Evolutionary conservation across 805 yeast species (phyloP).

Genomic region (Kodamaea restingae): DNA sequence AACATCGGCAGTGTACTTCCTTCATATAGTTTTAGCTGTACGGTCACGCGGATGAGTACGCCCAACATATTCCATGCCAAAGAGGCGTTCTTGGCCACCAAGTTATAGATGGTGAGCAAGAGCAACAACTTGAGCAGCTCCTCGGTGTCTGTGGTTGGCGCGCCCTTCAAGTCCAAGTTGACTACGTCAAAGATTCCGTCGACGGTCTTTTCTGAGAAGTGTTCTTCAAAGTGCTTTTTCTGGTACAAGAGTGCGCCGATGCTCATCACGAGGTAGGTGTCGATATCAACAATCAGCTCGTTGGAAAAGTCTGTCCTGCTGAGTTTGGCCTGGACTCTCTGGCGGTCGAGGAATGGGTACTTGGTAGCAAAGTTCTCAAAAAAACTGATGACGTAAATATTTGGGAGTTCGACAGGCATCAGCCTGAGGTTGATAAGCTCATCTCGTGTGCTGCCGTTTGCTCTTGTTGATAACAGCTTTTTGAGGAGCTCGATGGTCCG

Average conservation of each 20-base stretch:
- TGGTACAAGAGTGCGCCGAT: slow-evolving; percentile 38
- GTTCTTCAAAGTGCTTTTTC: slow-evolving; percentile 19
- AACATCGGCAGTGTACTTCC: slow-evolving; percentile 8
- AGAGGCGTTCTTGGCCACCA: slow-evolving; percentile 25
- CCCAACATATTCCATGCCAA: slow-evolving; percentile 35
- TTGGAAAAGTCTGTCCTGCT: slow-evolving; percentile 25
- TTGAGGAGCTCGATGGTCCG: slow-evolving; percentile 1
- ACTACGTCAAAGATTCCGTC: slow-evolving; percentile 33
- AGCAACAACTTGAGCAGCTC: slow-evolving; percentile 29
- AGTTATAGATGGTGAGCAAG: slow-evolving; percentile 29
- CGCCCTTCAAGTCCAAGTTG: slow-evolving; percentile 21
- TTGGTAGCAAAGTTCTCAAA: slow-evolving; percentile 34
- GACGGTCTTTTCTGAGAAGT: slow-evolving; percentile 30
- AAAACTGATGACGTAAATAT: slow-evolving; percentile 29
- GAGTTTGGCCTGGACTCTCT: slow-evolving; percentile 19
- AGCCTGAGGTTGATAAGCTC: slow-evolving; percentile 36
- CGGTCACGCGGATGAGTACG: slow-evolving; percentile 26
- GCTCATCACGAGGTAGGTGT: slow-evolving; percentile 35
- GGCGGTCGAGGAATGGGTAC: slow-evolving; percentile 33
- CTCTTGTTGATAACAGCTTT: not conserved
- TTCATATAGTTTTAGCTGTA: slow-evolving; percentile 21
- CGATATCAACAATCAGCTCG: slow-evolving; percentile 36
- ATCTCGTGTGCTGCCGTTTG: slow-evolving; percentile 2
- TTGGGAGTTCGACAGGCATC: slow-evolving; percentile 26
- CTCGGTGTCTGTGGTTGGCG: slow-evolving; percentile 19